phyloP scores from a whole-genome alignment of 345 rosid genomes.

The Erodium maritimum region DNA sequence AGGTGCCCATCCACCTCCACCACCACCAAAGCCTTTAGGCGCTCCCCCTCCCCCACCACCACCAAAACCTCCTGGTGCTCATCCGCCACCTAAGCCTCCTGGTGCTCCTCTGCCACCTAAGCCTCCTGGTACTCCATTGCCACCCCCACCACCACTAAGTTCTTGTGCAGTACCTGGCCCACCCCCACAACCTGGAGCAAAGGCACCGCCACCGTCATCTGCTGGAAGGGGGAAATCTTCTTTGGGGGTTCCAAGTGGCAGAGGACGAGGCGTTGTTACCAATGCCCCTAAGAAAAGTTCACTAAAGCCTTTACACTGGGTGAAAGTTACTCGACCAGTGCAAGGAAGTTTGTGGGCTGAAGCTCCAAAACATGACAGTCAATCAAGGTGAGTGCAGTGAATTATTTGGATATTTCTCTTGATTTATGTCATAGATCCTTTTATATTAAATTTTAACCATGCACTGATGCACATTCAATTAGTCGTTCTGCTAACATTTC shows the following conservation, averaged over 20 bases:
- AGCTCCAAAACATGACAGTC: constrained; percentile 67
- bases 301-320: constrained; percentile 91
- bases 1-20: constrained; percentile 25
- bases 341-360: constrained; percentile 99
- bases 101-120: constrained; percentile 27
- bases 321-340: constrained; percentile 80
- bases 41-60: constrained; percentile 31
- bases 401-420: constrained; percentile 1
- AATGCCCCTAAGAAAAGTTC: constrained; percentile 52
- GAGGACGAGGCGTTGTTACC: constrained; percentile 47
- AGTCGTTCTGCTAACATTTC: constrained; percentile 2
- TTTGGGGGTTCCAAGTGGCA: constrained; percentile 29
- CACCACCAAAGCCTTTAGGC: constrained; percentile 18
- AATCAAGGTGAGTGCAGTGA: constrained; percentile 47
- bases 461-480: constrained; percentile 2
- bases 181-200: constrained; percentile 42
- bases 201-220: constrained; percentile 64
- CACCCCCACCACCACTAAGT: constrained; percentile 42
- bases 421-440: constrained; percentile 5
- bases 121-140: constrained; percentile 29
- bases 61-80: no score
- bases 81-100: constrained; percentile 32
- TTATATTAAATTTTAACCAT: background rate
- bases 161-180: constrained; percentile 25
- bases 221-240: constrained; percentile 47